A percentile compares a stretch with the other conserved stretches of the same genome.
These are phyloP conservation scores for Anethum foeniculum DNA, from an alignment of 140 eudicot genomes.

Conservation along the genomic window DNA sequence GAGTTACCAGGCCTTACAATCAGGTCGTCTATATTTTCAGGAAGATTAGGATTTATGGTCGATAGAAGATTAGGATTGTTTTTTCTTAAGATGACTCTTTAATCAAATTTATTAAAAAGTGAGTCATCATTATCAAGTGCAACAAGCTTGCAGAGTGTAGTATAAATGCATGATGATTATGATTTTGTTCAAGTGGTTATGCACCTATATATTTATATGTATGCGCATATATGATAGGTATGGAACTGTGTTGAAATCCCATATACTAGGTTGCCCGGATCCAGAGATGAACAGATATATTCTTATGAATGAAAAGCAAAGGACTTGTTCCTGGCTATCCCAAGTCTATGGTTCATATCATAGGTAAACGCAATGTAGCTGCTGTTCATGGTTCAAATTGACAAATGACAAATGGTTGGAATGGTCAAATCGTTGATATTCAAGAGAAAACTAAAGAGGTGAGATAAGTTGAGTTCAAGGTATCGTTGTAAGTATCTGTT, in stretches of 20 bases:
- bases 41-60: too few relatives aligned
- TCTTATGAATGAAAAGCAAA: slow-evolving; percentile 32
- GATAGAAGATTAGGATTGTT: too few relatives aligned
- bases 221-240: slow-evolving; percentile 15
- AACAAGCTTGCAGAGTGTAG: too few relatives aligned
- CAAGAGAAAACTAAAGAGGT: slow-evolving; percentile 43
- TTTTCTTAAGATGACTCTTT: too few relatives aligned
- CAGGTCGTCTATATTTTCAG: too few relatives aligned
- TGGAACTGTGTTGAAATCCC: slow-evolving; percentile 37
- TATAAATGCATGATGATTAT: too few relatives aligned
- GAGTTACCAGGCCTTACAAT: too few relatives aligned
- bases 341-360: slow-evolving; percentile 41
- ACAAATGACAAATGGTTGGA: slow-evolving; percentile 25
- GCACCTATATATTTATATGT: too few relatives aligned
- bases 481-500: neutral
- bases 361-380: slow-evolving; percentile 42
- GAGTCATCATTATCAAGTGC: too few relatives aligned
- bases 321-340: slow-evolving; percentile 68
- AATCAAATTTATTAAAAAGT: too few relatives aligned
- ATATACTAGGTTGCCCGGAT: slow-evolving; percentile 40
- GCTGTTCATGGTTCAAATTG: slow-evolving; percentile 43
- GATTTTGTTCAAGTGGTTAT: too few relatives aligned
- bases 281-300: slow-evolving; percentile 41
- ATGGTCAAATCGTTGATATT: slow-evolving; percentile 31
- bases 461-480: too few relatives aligned